Conservation (phyloP, 768 basidiomycete species). For the Clitopilus hobsonii region DNA sequence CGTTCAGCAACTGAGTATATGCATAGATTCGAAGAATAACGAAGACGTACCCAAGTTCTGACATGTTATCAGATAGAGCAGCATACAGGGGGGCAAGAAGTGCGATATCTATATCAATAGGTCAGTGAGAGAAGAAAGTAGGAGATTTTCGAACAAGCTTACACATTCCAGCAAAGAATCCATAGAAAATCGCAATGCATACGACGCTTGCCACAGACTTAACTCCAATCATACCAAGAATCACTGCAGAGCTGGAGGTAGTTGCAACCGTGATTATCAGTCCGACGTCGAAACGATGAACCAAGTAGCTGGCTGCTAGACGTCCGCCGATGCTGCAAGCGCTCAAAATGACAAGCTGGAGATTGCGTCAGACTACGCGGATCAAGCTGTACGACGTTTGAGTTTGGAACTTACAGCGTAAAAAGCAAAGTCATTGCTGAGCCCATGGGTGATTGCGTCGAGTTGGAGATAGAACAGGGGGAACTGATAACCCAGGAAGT, state of each 20-base stretch:
- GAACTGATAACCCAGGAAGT: slow-evolving; percentile 20
- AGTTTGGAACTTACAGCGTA: slow-evolving; percentile 17
- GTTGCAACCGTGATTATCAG: slow-evolving; percentile 21
- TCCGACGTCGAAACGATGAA: slow-evolving; percentile 14
- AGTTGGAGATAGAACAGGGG: slow-evolving; percentile 38
- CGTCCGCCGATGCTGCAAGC: slow-evolving; percentile 18
- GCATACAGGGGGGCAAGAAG: too few relatives aligned
- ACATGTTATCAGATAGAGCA: too few relatives aligned
- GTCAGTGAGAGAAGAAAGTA: too few relatives aligned
- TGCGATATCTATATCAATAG: too few relatives aligned
- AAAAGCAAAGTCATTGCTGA: slow-evolving; percentile 23
- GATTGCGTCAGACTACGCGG: neutral
- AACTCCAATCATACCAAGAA: slow-evolving; percentile 31
- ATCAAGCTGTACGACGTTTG: neutral
- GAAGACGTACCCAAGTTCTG: too few relatives aligned
- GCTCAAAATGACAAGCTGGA: slow-evolving; percentile 20
- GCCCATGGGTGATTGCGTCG: slow-evolving; percentile 24
- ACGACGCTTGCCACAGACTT: slow-evolving; percentile 23
- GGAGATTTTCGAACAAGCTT: too few relatives aligned
- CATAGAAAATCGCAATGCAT: slow-evolving; percentile 32
- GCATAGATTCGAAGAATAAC: too few relatives aligned
- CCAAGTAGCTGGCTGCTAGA: slow-evolving; percentile 16
- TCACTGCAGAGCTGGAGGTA: slow-evolving; percentile 20
- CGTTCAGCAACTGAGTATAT: too few relatives aligned
- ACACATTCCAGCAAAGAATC: slow-evolving; percentile 32